phyloP scores from a whole-genome alignment of 345 rosid species.

The Camelina hispida region DNA sequence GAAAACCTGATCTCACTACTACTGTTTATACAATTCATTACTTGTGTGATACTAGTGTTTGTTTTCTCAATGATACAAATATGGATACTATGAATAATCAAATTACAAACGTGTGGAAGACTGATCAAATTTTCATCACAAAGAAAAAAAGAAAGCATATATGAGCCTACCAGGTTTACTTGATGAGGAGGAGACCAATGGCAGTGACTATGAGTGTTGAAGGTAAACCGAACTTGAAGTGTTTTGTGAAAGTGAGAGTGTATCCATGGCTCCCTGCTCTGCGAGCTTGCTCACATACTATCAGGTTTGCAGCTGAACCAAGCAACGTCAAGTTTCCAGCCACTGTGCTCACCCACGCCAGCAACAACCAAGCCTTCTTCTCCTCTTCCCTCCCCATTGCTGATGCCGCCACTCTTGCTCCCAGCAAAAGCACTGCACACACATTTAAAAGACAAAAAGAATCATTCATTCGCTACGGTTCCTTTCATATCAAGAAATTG shows the following conservation, averaged over 20 bases:
- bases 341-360: constrained; percentile 89
- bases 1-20: no score
- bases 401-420: constrained; percentile 73
- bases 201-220: constrained; percentile 74
- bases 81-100: no score
- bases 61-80: no score
- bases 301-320: constrained; percentile 91
- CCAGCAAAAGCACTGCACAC: constrained; percentile 70
- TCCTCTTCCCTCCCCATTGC: constrained; percentile 59
- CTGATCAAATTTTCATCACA: background rate
- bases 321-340: constrained; percentile 83
- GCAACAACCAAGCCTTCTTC: constrained; percentile 85
- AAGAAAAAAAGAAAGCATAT: background rate
- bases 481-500: background rate
- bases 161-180: constrained; percentile 24
- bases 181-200: constrained; percentile 62
- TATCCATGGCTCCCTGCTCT: constrained; percentile 56
- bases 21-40: no score
- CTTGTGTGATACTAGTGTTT: no score
- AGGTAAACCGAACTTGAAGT: constrained; percentile 78
- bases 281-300: constrained; percentile 86
- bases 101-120: no score
- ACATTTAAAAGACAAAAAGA: background rate
- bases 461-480: background rate
- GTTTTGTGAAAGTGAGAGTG: constrained; percentile 72